These are phyloP conservation scores for Isabelozyma rhagii DNA, from an alignment of 805 yeast species.

Conservation along the genomic window DNA sequence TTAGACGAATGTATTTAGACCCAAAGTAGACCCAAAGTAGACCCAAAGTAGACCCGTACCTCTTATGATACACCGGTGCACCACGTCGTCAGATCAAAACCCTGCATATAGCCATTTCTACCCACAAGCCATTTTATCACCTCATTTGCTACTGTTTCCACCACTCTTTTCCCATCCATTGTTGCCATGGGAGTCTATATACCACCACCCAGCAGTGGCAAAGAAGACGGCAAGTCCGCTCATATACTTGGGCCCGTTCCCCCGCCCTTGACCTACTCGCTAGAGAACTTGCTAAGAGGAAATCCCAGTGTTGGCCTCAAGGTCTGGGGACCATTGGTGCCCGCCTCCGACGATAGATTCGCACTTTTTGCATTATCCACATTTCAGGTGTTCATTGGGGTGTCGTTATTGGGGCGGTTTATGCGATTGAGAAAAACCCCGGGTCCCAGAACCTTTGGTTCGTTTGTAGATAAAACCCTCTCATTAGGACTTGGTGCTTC, in stretches of 20 bases:
- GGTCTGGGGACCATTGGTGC: constrained; percentile 70
- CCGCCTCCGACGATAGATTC: constrained; percentile 61
- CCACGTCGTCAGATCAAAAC: background rate
- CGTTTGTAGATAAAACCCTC: constrained; percentile 8
- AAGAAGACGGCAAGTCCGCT: constrained; percentile 5
- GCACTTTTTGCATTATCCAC: constrained; percentile 54
- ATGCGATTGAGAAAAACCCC: constrained; percentile 8
- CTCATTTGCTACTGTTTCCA: background rate
- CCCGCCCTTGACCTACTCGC: constrained; percentile 10
- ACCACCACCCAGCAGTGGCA: constrained; percentile 27
- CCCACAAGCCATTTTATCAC: background rate
- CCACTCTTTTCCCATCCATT: background rate
- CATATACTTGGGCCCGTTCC: constrained; percentile 15
- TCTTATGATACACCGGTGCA: background rate
- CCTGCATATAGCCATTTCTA: background rate
- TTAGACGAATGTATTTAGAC: too few species aligned
- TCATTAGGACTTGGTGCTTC: constrained; percentile 38
- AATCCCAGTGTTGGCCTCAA: constrained; percentile 58
- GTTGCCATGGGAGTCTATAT: constrained; percentile 31
- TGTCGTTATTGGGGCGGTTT: constrained; percentile 15
- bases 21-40: too few species aligned
- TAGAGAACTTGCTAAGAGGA: constrained; percentile 5
- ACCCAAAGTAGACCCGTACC: too few species aligned
- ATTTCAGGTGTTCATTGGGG: constrained; percentile 51
- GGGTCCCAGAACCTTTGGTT: constrained; percentile 3